Evolutionary conservation across 2,329 filamentous ascomycete genomes (phyloP).

Genomic region (Coniochaeta sp.): DNA sequence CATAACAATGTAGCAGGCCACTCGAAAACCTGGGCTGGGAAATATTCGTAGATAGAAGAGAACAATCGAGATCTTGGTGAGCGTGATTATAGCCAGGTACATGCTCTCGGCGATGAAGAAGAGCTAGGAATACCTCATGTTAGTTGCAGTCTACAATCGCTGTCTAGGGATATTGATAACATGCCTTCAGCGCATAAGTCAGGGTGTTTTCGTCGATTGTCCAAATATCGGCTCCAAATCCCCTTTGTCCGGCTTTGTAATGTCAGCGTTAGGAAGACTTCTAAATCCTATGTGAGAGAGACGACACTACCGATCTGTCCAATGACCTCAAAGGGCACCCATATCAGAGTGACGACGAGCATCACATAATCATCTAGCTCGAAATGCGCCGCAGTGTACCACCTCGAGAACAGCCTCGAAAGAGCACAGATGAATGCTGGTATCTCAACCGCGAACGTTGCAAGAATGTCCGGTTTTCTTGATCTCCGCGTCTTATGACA

Average conservation of each 20-base stretch:
- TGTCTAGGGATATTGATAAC: neutral
- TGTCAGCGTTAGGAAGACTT: neutral
- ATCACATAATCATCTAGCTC: conserved; percentile 32
- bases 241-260: conserved; percentile 15
- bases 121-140: conserved; percentile 12
- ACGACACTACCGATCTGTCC: conserved; percentile 21
- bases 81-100: conserved; percentile 19
- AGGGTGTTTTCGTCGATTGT: conserved; percentile 18
- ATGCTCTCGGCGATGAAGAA: conserved; percentile 25
- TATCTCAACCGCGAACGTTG: conserved; percentile 26
- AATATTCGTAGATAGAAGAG: conserved; percentile 22
- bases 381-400: conserved; percentile 20
- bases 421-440: conserved; percentile 24
- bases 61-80: conserved; percentile 21
- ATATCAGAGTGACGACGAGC: conserved; percentile 23
- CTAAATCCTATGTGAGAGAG: too few relatives aligned
- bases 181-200: conserved; percentile 22
- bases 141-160: neutral
- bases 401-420: conserved; percentile 28
- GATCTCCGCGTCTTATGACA: conserved; percentile 23
- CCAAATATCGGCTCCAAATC: conserved; percentile 31
- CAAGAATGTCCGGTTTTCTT: conserved; percentile 22
- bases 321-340: conserved; percentile 17
- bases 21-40: conserved; percentile 18
- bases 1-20: conserved; percentile 15